These are phyloP conservation scores for Quercus dentata DNA, from an alignment of 306 rosid species.

Conservation along the genomic window DNA sequence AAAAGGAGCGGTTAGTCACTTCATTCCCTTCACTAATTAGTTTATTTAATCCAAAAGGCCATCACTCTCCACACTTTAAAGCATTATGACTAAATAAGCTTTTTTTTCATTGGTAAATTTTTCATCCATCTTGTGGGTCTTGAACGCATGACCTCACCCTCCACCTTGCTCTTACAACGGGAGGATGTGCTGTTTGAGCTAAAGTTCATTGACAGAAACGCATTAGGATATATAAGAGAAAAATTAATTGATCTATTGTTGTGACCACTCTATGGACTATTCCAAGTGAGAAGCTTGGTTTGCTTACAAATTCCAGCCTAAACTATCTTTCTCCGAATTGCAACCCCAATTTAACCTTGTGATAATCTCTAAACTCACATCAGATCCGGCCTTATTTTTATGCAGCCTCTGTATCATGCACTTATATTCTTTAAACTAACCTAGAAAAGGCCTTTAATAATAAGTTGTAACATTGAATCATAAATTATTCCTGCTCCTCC, in stretches of 20 bases:
- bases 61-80: not conserved
- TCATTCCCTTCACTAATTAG: not conserved
- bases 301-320: not conserved
- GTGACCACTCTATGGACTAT: not conserved
- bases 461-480: not conserved
- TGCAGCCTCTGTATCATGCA: not conserved
- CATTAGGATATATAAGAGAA: not conserved
- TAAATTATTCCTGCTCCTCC: not conserved
- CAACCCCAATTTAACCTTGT: not conserved
- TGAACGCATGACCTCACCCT: no score
- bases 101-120: no score
- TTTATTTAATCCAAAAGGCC: not conserved
- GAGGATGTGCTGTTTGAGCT: no score
- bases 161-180: no score
- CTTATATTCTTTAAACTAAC: not conserved
- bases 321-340: not conserved
- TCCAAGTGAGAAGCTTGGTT: not conserved
- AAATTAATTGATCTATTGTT: not conserved
- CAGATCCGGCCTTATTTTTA: not conserved
- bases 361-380: not conserved
- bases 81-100: not conserved
- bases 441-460: not conserved
- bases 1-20: constrained; percentile 85
- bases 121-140: no score
- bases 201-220: no score